phyloP scores from a whole-genome alignment of 2,329 filamentous ascomycete genomes.

The Pseudogymnoascus verrucosus region DNA sequence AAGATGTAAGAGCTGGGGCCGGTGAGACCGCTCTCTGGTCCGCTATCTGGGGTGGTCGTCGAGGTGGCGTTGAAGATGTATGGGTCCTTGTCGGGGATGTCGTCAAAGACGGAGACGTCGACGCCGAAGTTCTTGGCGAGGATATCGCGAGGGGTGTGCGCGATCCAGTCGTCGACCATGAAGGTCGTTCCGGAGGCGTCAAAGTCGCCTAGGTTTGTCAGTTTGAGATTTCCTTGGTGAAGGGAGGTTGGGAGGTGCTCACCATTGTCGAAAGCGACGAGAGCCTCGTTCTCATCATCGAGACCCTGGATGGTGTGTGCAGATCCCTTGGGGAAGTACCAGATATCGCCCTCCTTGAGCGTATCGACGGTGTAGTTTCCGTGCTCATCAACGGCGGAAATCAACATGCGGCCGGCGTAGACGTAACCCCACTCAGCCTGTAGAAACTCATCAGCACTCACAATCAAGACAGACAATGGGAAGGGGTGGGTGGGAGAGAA shows the following conservation, averaged over 20 bases:
- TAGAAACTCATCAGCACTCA: background rate
- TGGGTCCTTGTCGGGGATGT: conserved; percentile 48
- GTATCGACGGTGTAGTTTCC: conserved; percentile 47
- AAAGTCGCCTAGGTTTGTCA: conserved; percentile 39
- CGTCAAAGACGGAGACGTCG: conserved; percentile 49
- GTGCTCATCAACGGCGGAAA: conserved; percentile 55
- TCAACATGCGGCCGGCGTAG: conserved; percentile 46
- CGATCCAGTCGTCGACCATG: conserved; percentile 63
- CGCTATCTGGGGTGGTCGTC: conserved; percentile 37
- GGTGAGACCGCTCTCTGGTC: conserved; percentile 39
- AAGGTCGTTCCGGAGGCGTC: conserved; percentile 60
- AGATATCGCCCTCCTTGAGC: conserved; percentile 55
- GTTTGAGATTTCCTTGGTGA: background rate
- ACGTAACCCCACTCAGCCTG: conserved; percentile 62
- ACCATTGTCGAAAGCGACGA: conserved; percentile 59
- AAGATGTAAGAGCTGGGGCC: conserved; percentile 57
- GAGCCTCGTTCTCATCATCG: conserved; percentile 58
- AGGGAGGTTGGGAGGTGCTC: background rate
- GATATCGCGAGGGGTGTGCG: conserved; percentile 54
- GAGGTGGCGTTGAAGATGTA: conserved; percentile 54
- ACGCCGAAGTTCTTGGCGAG: conserved; percentile 64
- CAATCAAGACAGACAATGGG: background rate
- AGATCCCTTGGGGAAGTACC: conserved; percentile 60
- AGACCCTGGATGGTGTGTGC: conserved; percentile 58
- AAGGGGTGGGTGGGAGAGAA: conserved; percentile 8